Evolutionary conservation across 2,329 filamentous ascomycete species (phyloP).

Genomic region (Penicillium sp.): DNA sequence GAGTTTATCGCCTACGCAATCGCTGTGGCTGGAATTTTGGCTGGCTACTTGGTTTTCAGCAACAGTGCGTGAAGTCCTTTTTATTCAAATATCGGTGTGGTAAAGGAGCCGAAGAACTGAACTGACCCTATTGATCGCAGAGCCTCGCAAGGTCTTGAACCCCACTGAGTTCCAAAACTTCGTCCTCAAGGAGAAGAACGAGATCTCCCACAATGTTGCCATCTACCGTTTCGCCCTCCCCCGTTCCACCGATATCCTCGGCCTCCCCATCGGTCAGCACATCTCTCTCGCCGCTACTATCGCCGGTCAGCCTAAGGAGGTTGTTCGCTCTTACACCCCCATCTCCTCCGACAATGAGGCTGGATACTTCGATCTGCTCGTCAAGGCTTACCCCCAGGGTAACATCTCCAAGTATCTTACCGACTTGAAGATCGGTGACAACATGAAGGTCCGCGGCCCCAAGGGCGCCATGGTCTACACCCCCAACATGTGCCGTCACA

Average conservation of each 20-base stretch:
- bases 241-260: slow-evolving; percentile 74
- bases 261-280: slow-evolving; percentile 97
- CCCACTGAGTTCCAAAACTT: slow-evolving; percentile 88
- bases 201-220: slow-evolving; percentile 96
- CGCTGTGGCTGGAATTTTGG: slow-evolving; percentile 64
- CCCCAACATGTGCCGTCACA: slow-evolving; percentile 92
- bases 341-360: slow-evolving; percentile 86
- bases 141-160: slow-evolving; percentile 78
- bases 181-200: slow-evolving; percentile 88
- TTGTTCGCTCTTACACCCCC: slow-evolving; percentile 88
- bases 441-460: slow-evolving; percentile 86
- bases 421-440: slow-evolving; percentile 76
- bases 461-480: slow-evolving; percentile 98
- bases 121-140: slow-evolving; percentile 45
- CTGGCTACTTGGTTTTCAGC: slow-evolving; percentile 68
- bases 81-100: neutral
- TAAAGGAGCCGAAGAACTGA: slow-evolving; percentile 1
- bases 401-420: slow-evolving; percentile 97
- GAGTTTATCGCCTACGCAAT: slow-evolving; percentile 74
- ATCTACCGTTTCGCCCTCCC: slow-evolving; percentile 96
- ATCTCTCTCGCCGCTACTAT: slow-evolving; percentile 89
- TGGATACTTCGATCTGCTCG: slow-evolving; percentile 91
- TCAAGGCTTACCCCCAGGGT: slow-evolving; percentile 96
- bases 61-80: slow-evolving; percentile 59
- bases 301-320: slow-evolving; percentile 74